These are phyloP conservation scores for Collybia sordida DNA, from an alignment of 768 basidiomycete genomes.

Conservation along the genomic window DNA sequence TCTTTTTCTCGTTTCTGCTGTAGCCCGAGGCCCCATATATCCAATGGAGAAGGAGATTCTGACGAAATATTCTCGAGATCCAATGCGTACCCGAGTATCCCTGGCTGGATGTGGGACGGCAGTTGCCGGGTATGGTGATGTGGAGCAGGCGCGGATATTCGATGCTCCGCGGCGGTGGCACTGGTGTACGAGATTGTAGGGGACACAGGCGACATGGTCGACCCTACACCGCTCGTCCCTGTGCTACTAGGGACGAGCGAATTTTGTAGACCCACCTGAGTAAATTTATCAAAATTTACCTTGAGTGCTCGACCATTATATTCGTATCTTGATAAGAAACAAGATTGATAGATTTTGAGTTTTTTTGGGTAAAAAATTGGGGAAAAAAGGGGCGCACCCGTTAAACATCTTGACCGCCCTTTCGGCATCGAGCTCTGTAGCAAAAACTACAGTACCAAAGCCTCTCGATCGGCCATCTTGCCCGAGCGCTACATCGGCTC, in stretches of 20 bases:
- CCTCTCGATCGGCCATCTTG: constrained; percentile 88
- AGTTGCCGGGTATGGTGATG: neutral
- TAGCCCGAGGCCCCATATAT: constrained; percentile 16
- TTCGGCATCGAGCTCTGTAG: constrained; percentile 81
- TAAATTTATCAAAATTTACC: constrained; percentile 89
- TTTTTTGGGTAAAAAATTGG: constrained; percentile 1
- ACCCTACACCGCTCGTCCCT: constrained; percentile 1
- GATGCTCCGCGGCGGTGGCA: constrained; percentile 7
- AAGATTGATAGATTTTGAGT: neutral
- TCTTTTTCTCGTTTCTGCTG: constrained; percentile 2
- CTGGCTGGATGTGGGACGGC: constrained; percentile 7
- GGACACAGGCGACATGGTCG: constrained; percentile 17
- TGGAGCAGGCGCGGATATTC: constrained; percentile 2
- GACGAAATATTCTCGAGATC: constrained; percentile 11
- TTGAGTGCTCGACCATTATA: constrained; percentile 85
- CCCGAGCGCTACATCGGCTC: constrained; percentile 89
- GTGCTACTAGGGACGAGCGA: constrained; percentile 1
- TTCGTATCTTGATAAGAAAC: constrained; percentile 71
- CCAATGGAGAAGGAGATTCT: constrained; percentile 28
- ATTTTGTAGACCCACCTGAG: constrained; percentile 26
- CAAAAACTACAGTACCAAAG: constrained; percentile 89
- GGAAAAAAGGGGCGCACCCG: constrained; percentile 54
- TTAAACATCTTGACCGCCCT: constrained; percentile 86
- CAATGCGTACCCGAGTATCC: constrained; percentile 10
- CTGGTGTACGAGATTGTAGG: constrained; percentile 12